Percentiles rank a stretch among this genome's conserved stretches.
phyloP scores from a whole-genome alignment of 495 filamentous ascomycete genomes.

The Aspergillus baeticus region DNA sequence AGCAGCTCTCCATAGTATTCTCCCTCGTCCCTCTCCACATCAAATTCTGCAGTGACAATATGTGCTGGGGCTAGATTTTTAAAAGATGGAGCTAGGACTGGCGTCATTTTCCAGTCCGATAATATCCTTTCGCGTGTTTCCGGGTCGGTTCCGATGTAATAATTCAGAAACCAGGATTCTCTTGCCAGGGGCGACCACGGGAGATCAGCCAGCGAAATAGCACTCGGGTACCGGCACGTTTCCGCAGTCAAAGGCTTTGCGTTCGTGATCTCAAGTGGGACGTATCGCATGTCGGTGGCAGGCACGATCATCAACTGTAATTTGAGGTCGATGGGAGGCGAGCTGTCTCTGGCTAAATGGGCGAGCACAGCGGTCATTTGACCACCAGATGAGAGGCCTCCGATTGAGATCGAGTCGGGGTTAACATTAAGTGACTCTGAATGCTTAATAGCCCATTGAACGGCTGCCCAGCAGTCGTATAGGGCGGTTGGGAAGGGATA shows the following conservation, averaged over 20 bases:
- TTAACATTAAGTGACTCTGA: slow-evolving; percentile 40
- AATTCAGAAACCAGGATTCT: slow-evolving; percentile 27
- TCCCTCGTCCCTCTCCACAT: slow-evolving; percentile 27
- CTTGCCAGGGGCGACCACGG: slow-evolving; percentile 27
- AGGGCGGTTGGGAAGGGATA: slow-evolving; percentile 29
- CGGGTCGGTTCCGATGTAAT: slow-evolving; percentile 24
- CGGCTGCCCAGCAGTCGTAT: slow-evolving; percentile 37
- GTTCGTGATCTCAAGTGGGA: slow-evolving; percentile 1
- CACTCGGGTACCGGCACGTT: slow-evolving; percentile 24
- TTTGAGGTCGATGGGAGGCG: slow-evolving; percentile 25
- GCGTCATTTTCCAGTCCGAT: slow-evolving; percentile 26
- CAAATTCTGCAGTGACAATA: slow-evolving; percentile 28
- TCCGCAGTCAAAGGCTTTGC: slow-evolving; percentile 2
- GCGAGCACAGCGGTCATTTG: slow-evolving; percentile 33
- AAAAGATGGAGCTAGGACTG: slow-evolving; percentile 22
- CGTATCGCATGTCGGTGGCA: slow-evolving; percentile 28
- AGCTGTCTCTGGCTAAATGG: slow-evolving; percentile 45
- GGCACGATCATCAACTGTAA: slow-evolving; percentile 27
- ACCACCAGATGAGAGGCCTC: slow-evolving; percentile 47
- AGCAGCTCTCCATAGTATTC: slow-evolving; percentile 25
- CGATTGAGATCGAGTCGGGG: slow-evolving; percentile 47
- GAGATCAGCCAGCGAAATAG: slow-evolving; percentile 18
- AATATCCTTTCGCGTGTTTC: slow-evolving; percentile 15
- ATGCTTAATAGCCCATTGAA: slow-evolving; percentile 37
- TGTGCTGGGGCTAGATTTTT: slow-evolving; percentile 21